A percentile compares a stretch with the other conserved stretches of the same genome.
Evolutionary conservation across 2,329 filamentous ascomycete species (phyloP).

Genomic region (Fusarium pininemorale): DNA sequence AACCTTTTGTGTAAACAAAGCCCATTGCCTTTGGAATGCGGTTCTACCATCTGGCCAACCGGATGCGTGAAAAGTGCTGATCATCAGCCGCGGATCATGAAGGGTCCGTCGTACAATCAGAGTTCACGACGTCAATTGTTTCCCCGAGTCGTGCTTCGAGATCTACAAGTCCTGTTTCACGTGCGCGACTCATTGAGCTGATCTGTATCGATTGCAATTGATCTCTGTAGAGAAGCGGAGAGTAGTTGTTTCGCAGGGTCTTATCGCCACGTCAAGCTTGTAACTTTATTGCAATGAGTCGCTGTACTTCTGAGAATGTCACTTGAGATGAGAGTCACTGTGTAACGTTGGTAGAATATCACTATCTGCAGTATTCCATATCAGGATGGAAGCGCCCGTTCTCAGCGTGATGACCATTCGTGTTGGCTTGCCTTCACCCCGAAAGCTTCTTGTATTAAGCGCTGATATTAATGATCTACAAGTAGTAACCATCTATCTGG

Average conservation of each 20-base stretch:
- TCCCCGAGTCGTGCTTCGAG: constrained; percentile 16
- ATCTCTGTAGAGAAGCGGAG: background rate
- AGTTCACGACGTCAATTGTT: constrained; percentile 18
- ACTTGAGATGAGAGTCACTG: background rate
- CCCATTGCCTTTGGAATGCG: constrained; percentile 25
- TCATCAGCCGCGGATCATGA: constrained; percentile 10
- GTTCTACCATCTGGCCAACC: constrained; percentile 7
- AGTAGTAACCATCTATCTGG: background rate
- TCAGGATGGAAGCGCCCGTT: background rate
- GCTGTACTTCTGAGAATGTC: background rate
- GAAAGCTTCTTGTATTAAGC: background rate
- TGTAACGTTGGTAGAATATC: background rate
- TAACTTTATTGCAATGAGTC: constrained; percentile 4
- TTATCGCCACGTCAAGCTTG: constrained; percentile 6
- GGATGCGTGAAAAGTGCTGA: constrained; percentile 1
- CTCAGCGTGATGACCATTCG: background rate
- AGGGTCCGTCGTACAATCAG: constrained; percentile 12
- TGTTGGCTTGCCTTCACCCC: background rate
- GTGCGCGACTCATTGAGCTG: constrained; percentile 3
- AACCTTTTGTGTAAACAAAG: background rate
- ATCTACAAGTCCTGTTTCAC: constrained; percentile 21
- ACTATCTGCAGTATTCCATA: background rate
- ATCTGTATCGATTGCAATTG: background rate
- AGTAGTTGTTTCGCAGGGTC: background rate
- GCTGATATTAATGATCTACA: background rate